These are phyloP conservation scores for Aotearoamyces nothofagi DNA, from an alignment of 2,329 filamentous ascomycete species.

Conservation along the genomic window DNA sequence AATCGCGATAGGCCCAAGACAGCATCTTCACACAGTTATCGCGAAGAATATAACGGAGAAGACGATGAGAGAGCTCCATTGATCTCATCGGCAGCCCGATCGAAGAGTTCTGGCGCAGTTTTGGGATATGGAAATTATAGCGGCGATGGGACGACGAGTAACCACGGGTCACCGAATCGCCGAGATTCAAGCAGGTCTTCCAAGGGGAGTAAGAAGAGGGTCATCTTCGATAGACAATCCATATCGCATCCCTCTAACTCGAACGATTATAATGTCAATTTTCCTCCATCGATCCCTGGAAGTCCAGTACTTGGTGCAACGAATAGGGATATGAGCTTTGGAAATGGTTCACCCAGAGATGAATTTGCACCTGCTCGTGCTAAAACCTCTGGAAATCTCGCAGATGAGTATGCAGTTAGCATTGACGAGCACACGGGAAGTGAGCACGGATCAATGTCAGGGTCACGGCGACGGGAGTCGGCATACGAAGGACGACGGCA, in stretches of 20 bases:
- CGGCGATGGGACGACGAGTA: constrained; percentile 18
- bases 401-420: constrained; percentile 8
- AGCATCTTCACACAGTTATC: constrained; percentile 22
- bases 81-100: constrained; percentile 27
- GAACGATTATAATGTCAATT: constrained; percentile 48
- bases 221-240: constrained; percentile 16
- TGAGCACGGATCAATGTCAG: constrained; percentile 6
- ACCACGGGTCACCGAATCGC: constrained; percentile 28
- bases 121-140: constrained; percentile 9
- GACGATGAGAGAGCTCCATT: constrained; percentile 39
- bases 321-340: constrained; percentile 39
- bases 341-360: constrained; percentile 57
- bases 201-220: constrained; percentile 23
- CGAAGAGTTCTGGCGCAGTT: constrained; percentile 14
- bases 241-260: constrained; percentile 8
- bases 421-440: constrained; percentile 20
- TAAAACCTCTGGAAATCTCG: constrained; percentile 10
- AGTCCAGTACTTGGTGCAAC: constrained; percentile 37
- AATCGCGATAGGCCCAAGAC: constrained; percentile 14
- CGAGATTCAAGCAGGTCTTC: constrained; percentile 25
- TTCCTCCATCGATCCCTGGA: constrained; percentile 52
- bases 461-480: constrained; percentile 11
- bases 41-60: constrained; percentile 37
- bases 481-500: constrained; percentile 29
- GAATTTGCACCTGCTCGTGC: constrained; percentile 29